Conservation (phyloP, 2,329 filamentous ascomycete genomes). For the Colletotrichum shisoi region DNA sequence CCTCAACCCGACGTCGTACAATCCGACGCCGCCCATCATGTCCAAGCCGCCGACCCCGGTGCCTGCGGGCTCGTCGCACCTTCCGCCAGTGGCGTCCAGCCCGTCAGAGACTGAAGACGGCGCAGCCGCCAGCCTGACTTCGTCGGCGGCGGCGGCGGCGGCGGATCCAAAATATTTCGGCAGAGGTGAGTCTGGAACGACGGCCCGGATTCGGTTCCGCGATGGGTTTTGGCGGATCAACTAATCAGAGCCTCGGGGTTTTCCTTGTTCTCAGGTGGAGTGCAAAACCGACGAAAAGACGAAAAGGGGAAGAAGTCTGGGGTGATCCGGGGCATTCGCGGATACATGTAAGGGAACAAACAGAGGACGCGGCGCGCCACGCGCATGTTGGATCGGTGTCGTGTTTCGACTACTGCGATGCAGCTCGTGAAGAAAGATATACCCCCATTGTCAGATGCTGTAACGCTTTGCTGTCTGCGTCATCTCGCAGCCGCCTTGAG, state of each 20-base stretch:
- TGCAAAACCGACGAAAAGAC: slow-evolving; percentile 60
- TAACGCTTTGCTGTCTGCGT: neutral
- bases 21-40: slow-evolving; percentile 55
- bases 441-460: neutral
- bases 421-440: neutral
- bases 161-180: slow-evolving; percentile 56
- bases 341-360: slow-evolving; percentile 45
- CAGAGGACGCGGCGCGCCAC: neutral
- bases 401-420: neutral
- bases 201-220: slow-evolving; percentile 20
- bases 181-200: slow-evolving; percentile 51
- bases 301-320: slow-evolving; percentile 57
- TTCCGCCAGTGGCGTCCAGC: slow-evolving; percentile 52
- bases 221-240: slow-evolving; percentile 47
- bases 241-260: slow-evolving; percentile 15
- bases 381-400: neutral
- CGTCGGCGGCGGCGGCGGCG: neutral
- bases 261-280: slow-evolving; percentile 50
- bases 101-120: slow-evolving; percentile 42
- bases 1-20: slow-evolving; percentile 54
- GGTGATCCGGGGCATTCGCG: slow-evolving; percentile 54
- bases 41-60: slow-evolving; percentile 45
- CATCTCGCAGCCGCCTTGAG: neutral
- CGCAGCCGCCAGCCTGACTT: slow-evolving; percentile 45
- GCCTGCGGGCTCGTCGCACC: slow-evolving; percentile 46